phyloP scores from a whole-genome alignment of 768 basidiomycete genomes.

The Leccinellum albellum region DNA sequence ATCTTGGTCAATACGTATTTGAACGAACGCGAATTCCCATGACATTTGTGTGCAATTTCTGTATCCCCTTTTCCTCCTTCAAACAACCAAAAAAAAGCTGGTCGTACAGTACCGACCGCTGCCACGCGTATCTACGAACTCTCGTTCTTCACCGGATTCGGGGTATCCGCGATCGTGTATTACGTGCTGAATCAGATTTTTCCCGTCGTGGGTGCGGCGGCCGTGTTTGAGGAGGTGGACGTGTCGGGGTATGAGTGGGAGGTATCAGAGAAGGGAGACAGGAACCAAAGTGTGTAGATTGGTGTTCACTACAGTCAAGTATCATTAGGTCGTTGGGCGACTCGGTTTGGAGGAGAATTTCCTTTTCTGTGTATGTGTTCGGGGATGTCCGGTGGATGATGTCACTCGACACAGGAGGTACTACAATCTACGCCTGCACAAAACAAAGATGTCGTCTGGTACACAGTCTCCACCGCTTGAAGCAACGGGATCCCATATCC shows the following conservation, averaged over 20 bases:
- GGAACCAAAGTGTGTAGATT: neutral
- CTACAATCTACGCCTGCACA: neutral
- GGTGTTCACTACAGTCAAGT: too few species aligned
- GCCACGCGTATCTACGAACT: slow-evolving; percentile 74
- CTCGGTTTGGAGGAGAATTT: neutral
- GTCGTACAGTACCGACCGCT: slow-evolving; percentile 56
- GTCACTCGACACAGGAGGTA: slow-evolving; percentile 14
- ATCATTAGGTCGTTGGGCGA: too few species aligned
- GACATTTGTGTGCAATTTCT: neutral
- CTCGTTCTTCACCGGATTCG: slow-evolving; percentile 84
- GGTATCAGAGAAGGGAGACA: neutral
- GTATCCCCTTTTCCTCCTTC: neutral
- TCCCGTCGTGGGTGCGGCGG: slow-evolving; percentile 51
- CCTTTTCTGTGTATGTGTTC: slow-evolving; percentile 16
- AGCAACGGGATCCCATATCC: slow-evolving; percentile 42
- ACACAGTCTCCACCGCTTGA: slow-evolving; percentile 57
- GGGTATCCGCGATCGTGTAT: slow-evolving; percentile 64
- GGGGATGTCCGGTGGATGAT: slow-evolving; percentile 25
- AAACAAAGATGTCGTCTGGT: slow-evolving; percentile 30
- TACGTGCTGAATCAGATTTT: slow-evolving; percentile 53
- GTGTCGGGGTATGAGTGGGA: slow-evolving; percentile 32
- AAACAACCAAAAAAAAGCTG: slow-evolving; percentile 35
- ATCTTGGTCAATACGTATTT: neutral
- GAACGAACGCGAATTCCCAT: neutral
- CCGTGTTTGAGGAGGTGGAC: slow-evolving; percentile 55